A percentile compares a stretch with the other conserved stretches of the same genome.
Conservation (phyloP, 2,329 filamentous ascomycete genomes). For the Aspergillus niger region DNA sequence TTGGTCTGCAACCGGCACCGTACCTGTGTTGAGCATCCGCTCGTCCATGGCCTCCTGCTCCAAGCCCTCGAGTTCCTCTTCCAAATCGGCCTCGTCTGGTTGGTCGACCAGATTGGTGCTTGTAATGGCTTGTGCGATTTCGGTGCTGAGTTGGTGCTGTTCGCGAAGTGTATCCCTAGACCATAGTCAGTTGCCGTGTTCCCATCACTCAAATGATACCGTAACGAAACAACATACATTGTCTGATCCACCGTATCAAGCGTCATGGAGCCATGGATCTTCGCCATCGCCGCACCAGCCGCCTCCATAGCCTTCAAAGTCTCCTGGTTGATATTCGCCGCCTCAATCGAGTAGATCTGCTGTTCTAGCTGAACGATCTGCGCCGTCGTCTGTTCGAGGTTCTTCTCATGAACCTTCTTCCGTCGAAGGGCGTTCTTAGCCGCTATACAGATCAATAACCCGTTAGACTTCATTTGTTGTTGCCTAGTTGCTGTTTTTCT, state of each 20-base stretch:
- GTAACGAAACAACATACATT: conserved; percentile 65
- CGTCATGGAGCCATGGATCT: conserved; percentile 86
- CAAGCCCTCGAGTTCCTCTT: conserved; percentile 79
- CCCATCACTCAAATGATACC: not conserved
- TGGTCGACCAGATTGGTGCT: conserved; percentile 66
- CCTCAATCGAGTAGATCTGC: conserved; percentile 95
- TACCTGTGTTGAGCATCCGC: conserved; percentile 87
- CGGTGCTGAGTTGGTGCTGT: conserved; percentile 88
- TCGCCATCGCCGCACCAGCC: conserved; percentile 85
- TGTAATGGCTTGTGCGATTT: conserved; percentile 86
- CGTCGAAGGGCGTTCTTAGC: conserved; percentile 86
- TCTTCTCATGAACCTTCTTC: conserved; percentile 93
- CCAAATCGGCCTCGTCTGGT: conserved; percentile 83
- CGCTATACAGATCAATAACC: conserved; percentile 54
- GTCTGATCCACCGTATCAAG: conserved; percentile 93
- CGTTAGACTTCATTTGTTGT: not conserved
- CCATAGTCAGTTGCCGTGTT: not conserved
- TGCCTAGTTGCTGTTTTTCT: not conserved
- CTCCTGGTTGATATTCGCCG: conserved; percentile 97
- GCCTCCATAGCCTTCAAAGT: conserved; percentile 92
- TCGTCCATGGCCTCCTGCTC: conserved; percentile 93
- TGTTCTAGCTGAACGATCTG: conserved; percentile 93
- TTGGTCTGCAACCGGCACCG: conserved; percentile 76
- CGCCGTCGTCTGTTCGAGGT: conserved; percentile 82
- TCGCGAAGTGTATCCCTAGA: conserved; percentile 84